Base-by-base conservation (phyloP, 768 basidiomycete species). In the Mycena galopus region DNA sequence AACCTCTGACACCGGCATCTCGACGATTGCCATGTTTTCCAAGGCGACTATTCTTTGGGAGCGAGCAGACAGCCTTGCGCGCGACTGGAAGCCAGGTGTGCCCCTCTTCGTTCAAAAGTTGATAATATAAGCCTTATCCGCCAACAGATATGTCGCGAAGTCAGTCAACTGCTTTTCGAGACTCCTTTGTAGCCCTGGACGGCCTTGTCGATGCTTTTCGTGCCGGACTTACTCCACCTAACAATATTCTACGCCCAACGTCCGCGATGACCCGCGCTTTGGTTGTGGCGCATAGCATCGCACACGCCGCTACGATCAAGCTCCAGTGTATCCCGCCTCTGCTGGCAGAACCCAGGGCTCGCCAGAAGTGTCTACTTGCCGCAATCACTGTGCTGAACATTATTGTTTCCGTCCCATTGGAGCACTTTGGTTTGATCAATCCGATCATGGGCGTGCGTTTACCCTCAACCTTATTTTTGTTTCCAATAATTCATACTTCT, bases 271-370 rank as follows among this genome's bases (percentile, higher is more conserved):
- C 30, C 7, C 69, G 70, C 23, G 33, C 67, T 62, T 35, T 83
- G 19, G 69, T 82, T 17, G 73, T 85, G 2, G 82, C 80, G 5
- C 82, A 82, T 58, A 82, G 81, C 37, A 74, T 86, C 23, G 77
- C 82, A 19, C 78, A 81, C 27, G 78, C 81, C 17, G 81, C 85
- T 7, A 76, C 79, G 1, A 82, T 86, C 57, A 80, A 81, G 58
- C 81, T 87, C 3, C 82, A 85, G 65, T 67, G 67, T 14, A 75
- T 78, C 21, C 78, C 81, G 62, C 77, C 77, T 19, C 68, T 74
- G 17, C 58, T 30, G 27, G 62, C 70, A 23, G 79, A 79, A 51
- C 69, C 77, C 14, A 62, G 62, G 4, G 75, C 79, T 3, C 72
- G 61, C 11, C 71, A 64, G 16, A 79, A 75, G 58, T 71, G 77